These are phyloP conservation scores for Yamadazyma triangularis DNA, from an alignment of 1,139 yeast species.

Conservation along the genomic window DNA sequence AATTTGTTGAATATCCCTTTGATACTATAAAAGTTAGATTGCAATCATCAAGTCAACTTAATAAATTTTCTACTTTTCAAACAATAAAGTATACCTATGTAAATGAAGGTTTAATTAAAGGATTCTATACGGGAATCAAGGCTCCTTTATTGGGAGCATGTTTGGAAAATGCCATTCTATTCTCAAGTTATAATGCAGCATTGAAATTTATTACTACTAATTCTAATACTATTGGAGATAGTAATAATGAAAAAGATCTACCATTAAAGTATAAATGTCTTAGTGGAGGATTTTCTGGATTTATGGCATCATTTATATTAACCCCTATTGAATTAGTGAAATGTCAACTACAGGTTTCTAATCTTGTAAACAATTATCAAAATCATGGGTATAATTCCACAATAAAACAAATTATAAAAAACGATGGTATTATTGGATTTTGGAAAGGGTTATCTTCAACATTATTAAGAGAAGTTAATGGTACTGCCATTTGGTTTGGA, in stretches of 20 bases:
- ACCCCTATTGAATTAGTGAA: constrained; percentile 90
- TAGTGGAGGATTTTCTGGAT: constrained; percentile 82
- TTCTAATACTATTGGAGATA: constrained; percentile 7
- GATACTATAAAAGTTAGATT: constrained; percentile 89
- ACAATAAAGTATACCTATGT: constrained; percentile 58
- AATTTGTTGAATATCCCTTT: constrained; percentile 83
- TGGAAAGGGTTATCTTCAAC: constrained; percentile 94
- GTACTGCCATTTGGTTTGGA: constrained; percentile 94
- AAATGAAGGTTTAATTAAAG: constrained; percentile 59
- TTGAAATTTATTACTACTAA: constrained; percentile 58
- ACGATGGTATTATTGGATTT: constrained; percentile 51
- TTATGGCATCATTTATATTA: constrained; percentile 74
- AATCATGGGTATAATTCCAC: constrained; percentile 24
- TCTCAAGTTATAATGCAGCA: constrained; percentile 63
- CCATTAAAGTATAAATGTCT: constrained; percentile 41
- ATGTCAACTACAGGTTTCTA: constrained; percentile 82
- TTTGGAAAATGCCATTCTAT: constrained; percentile 57
- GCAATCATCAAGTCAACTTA: constrained; percentile 44
- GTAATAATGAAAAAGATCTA: constrained; percentile 13
- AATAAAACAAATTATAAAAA: constrained; percentile 36
- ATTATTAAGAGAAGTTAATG: constrained; percentile 75
- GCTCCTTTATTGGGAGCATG: constrained; percentile 89
- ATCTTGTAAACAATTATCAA: constrained; percentile 19
- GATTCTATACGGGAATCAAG: constrained; percentile 57
- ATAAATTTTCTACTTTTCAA: constrained; percentile 44